Conservation (phyloP, 1,284 basidiomycete genomes). For the Cryptococcus sp. region DNA sequence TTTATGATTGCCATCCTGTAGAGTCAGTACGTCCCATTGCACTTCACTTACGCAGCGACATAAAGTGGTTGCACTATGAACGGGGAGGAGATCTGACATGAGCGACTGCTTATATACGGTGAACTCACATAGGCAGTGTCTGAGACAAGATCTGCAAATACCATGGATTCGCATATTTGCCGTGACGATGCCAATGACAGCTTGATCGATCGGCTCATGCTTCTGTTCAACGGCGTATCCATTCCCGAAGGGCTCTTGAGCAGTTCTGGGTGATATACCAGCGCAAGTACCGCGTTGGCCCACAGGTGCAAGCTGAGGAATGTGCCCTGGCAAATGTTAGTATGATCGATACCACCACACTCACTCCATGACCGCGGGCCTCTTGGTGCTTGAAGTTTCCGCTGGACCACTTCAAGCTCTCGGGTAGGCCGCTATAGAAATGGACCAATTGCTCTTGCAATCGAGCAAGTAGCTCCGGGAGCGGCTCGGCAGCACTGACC, state of each 20-base stretch:
- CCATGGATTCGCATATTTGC: constrained; percentile 55
- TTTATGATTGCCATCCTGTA: constrained; percentile 52
- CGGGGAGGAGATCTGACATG: constrained; percentile 21
- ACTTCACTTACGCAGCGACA: constrained; percentile 25
- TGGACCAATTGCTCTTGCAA: constrained; percentile 53
- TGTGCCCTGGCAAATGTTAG: constrained; percentile 14
- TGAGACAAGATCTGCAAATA: constrained; percentile 49
- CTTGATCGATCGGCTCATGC: constrained; percentile 51
- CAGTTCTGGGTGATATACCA: constrained; percentile 56
- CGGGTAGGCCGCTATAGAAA: constrained; percentile 52
- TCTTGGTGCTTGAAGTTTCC: constrained; percentile 55
- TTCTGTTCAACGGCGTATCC: constrained; percentile 53
- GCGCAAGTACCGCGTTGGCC: constrained; percentile 55
- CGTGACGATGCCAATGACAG: constrained; percentile 51
- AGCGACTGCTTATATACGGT: too few species aligned
- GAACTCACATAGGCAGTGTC: constrained; percentile 46
- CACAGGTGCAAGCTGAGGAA: constrained; percentile 45
- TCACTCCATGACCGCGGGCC: constrained; percentile 44
- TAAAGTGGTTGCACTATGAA: constrained; percentile 30
- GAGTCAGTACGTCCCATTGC: background rate
- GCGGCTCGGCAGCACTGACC: constrained; percentile 40
- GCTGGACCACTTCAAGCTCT: constrained; percentile 52
- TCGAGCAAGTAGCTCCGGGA: constrained; percentile 45
- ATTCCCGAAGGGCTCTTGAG: constrained; percentile 50
- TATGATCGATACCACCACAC: too few species aligned